Conservation (phyloP, 176 grass and related monocot species). For the Thinopyrum elongatum region DNA sequence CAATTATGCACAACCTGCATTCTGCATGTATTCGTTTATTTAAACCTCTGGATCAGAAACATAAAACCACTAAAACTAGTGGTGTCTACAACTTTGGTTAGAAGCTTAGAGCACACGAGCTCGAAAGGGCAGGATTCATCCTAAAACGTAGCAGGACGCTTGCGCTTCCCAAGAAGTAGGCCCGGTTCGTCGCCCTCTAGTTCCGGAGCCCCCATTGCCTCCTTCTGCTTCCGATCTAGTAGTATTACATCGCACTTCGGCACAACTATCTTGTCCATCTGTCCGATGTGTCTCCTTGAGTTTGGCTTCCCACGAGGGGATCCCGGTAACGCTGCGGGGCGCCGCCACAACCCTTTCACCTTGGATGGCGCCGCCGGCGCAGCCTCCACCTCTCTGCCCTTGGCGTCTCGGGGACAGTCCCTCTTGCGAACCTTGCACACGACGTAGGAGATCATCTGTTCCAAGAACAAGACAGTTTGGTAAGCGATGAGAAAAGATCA, state of each 20-base stretch:
- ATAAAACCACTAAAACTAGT: not conserved
- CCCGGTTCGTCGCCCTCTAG: not conserved
- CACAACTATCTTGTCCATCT: not conserved
- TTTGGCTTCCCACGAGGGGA: not conserved
- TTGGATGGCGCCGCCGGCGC: too few relatives aligned
- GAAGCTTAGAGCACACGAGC: not conserved
- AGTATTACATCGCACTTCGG: not conserved
- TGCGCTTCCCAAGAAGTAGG: not conserved
- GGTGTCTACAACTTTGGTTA: not conserved
- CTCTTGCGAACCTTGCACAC: constrained; percentile 25
- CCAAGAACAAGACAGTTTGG: not conserved
- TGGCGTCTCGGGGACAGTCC: not conserved
- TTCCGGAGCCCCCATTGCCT: not conserved
- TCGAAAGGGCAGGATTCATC: not conserved
- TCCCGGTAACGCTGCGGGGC: not conserved
- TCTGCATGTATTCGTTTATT: too few relatives aligned
- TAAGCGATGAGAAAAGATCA: not conserved
- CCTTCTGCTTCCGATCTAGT: not conserved
- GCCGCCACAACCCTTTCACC: too few relatives aligned
- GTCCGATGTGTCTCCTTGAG: not conserved
- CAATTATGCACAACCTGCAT: too few relatives aligned
- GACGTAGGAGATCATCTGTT: constrained; percentile 29
- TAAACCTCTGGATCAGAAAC: too few relatives aligned
- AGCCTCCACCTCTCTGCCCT: not conserved
- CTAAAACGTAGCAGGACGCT: not conserved